Conservation (phyloP, 2,329 filamentous ascomycete species). For the Trichocomaceae sp. region DNA sequence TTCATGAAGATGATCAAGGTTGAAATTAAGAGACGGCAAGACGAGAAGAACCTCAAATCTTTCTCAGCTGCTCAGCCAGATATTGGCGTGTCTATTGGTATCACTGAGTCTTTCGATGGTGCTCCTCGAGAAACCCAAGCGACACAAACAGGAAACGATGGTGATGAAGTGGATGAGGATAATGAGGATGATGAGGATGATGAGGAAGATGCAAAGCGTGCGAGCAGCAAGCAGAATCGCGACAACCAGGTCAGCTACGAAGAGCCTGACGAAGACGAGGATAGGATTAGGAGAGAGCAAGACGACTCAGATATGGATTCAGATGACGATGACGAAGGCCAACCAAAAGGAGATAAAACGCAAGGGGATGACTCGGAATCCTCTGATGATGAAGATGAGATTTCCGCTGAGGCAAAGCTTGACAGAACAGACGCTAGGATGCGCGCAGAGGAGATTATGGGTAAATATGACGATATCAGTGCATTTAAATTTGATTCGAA, state of each 20-base stretch:
- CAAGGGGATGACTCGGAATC: conserved; percentile 1
- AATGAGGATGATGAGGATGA: conserved; percentile 75
- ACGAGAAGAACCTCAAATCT: conserved; percentile 49
- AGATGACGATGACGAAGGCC: conserved; percentile 11
- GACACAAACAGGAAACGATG: conserved; percentile 53
- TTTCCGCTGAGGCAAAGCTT: conserved; percentile 35
- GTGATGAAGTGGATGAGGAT: conserved; percentile 58
- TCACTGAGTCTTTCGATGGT: conserved; percentile 41
- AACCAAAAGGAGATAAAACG: conserved; percentile 25
- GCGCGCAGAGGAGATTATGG: conserved; percentile 59
- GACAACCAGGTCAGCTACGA: conserved; percentile 81
- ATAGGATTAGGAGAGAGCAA: conserved; percentile 63
- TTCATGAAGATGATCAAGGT: conserved; percentile 64
- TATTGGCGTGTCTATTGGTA: conserved; percentile 59
- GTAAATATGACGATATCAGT: conserved; percentile 60
- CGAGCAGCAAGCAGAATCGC: conserved; percentile 61
- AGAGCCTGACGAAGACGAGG: conserved; percentile 86
- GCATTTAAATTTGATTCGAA: conserved; percentile 73
- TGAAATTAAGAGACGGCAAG: conserved; percentile 72
- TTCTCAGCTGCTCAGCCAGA: conserved; percentile 67
- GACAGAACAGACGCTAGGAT: conserved; percentile 40
- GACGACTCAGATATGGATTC: conserved; percentile 52
- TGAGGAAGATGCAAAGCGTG: conserved; percentile 60
- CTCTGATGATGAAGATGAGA: conserved; percentile 46
- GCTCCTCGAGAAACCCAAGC: conserved; percentile 42